Percentiles rank a stretch among this genome's conserved stretches.
phyloP scores from a whole-genome alignment of 2,329 filamentous ascomycete species.

The Phialophora macrospora region DNA sequence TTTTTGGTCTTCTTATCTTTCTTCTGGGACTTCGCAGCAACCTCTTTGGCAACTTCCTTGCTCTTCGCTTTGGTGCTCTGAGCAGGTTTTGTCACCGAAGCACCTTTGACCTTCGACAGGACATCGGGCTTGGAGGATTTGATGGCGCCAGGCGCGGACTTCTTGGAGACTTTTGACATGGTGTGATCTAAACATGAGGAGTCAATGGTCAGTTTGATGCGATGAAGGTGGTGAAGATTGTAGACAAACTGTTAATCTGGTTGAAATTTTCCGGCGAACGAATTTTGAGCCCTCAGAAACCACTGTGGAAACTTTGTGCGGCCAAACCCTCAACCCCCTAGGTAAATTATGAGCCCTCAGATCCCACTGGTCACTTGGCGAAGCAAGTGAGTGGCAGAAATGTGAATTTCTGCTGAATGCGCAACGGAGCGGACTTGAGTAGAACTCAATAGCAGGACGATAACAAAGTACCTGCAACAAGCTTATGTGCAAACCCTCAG shows the following conservation, averaged over 20 bases:
- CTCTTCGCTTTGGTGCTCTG: constrained; percentile 52
- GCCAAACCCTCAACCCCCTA: constrained; percentile 37
- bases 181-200: constrained; percentile 41
- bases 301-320: constrained; percentile 24
- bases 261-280: background rate
- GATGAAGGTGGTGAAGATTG: constrained; percentile 4
- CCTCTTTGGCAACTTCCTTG: constrained; percentile 51
- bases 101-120: constrained; percentile 55
- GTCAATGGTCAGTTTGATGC: constrained; percentile 16
- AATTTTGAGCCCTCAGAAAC: constrained; percentile 24
- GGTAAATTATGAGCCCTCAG: constrained; percentile 36
- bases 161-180: constrained; percentile 56
- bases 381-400: constrained; percentile 33
- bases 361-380: constrained; percentile 32
- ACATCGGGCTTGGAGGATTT: constrained; percentile 51
- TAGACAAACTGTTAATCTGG: constrained; percentile 20
- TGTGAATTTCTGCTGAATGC: constrained; percentile 29
- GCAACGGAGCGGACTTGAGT: constrained; percentile 26
- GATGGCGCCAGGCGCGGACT: constrained; percentile 45
- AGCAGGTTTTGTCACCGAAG: constrained; percentile 52
- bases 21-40: constrained; percentile 50
- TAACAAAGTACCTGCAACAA: constrained; percentile 34
- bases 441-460: constrained; percentile 28
- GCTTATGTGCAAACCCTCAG: constrained; percentile 24
- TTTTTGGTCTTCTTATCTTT: constrained; percentile 50